These are phyloP conservation scores for Podospora appendiculata DNA, from an alignment of 495 filamentous ascomycete species.

Conservation along the genomic window DNA sequence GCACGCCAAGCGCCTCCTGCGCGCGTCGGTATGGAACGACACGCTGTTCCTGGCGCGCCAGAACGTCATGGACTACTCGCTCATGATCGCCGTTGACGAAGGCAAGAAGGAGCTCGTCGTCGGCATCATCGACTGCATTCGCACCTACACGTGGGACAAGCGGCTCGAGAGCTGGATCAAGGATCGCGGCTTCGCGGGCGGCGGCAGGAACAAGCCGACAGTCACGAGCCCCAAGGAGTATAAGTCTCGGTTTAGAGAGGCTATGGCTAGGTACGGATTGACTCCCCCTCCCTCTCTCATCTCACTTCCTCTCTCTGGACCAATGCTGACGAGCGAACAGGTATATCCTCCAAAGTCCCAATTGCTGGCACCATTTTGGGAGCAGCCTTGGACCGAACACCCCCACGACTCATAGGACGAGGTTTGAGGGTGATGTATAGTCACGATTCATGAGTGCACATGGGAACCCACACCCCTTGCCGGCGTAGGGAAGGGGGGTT, in stretches of 20 bases:
- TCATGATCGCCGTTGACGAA: conserved; percentile 98
- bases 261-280: conserved; percentile 89
- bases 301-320: conserved; percentile 37
- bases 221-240: conserved; percentile 98
- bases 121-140: conserved; percentile 96
- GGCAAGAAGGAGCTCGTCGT: conserved; percentile 82
- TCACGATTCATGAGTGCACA: neutral
- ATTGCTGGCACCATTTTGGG: conserved; percentile 42
- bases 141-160: conserved; percentile 99
- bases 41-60: conserved; percentile 86
- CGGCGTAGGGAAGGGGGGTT: too few species aligned
- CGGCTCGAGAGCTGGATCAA: conserved; percentile 99
- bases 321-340: conserved; percentile 12
- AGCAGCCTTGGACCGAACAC: conserved; percentile 6
- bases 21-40: conserved; percentile 89
- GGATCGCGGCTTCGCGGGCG: conserved; percentile 77
- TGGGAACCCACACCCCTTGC: too few species aligned
- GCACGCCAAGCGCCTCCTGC: conserved; percentile 83
- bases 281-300: too few species aligned
- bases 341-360: conserved; percentile 43
- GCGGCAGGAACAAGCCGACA: conserved; percentile 82
- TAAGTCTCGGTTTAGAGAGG: conserved; percentile 89
- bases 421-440: conserved; percentile 21
- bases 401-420: conserved; percentile 17
- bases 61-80: conserved; percentile 97